Percentiles rank a stretch among this genome's conserved stretches.
Conservation (phyloP, 495 filamentous ascomycete genomes). For the Hypoxylon fragiforme region DNA sequence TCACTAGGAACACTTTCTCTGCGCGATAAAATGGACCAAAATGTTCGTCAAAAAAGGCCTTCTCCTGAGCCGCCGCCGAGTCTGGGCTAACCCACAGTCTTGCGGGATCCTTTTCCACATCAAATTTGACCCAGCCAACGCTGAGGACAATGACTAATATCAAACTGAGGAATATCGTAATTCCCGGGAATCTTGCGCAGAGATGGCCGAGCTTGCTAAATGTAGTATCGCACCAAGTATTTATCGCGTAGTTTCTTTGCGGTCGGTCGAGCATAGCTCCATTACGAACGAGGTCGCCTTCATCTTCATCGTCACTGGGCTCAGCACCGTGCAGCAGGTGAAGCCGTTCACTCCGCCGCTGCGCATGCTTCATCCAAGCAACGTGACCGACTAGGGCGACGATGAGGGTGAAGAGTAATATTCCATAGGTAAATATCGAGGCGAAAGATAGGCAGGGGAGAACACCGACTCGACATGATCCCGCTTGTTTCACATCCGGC, state of each 20-base stretch:
- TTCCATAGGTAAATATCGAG: constrained; percentile 81
- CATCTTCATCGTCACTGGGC: constrained; percentile 88
- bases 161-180: constrained; percentile 75
- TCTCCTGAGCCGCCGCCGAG: constrained; percentile 88
- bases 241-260: constrained; percentile 74
- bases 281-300: constrained; percentile 74
- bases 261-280: constrained; percentile 70
- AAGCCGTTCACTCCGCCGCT: constrained; percentile 75
- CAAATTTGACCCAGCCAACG: constrained; percentile 82
- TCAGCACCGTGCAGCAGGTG: constrained; percentile 82
- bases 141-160: constrained; percentile 75
- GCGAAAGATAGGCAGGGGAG: constrained; percentile 90
- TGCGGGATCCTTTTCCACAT: constrained; percentile 85
- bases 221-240: constrained; percentile 72
- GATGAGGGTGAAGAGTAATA: constrained; percentile 68
- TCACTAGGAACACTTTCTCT: constrained; percentile 91
- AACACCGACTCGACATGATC: constrained; percentile 78
- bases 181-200: constrained; percentile 79
- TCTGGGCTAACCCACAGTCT: constrained; percentile 93
- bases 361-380: constrained; percentile 69
- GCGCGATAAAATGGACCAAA: constrained; percentile 96
- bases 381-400: constrained; percentile 71
- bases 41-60: constrained; percentile 89
- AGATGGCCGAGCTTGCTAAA: constrained; percentile 82
- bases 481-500: constrained; percentile 65